phyloP scores from a whole-genome alignment of 1,139 yeast genomes.

The Candida gigantensis region DNA sequence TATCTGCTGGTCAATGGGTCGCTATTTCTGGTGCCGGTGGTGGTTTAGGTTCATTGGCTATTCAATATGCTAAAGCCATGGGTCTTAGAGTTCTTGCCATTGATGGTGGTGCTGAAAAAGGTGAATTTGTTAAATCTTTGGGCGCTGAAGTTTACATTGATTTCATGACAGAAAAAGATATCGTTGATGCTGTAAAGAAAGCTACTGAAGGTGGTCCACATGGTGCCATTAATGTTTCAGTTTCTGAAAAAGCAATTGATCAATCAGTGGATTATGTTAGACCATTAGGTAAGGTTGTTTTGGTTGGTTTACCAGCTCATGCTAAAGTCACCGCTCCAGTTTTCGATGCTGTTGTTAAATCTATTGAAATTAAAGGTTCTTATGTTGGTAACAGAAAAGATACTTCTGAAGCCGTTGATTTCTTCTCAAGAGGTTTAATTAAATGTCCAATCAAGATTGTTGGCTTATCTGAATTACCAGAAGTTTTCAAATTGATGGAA shows the following conservation, averaged over 20 bases:
- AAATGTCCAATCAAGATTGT: slow-evolving; percentile 71
- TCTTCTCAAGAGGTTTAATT: slow-evolving; percentile 68
- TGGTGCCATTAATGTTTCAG: slow-evolving; percentile 73
- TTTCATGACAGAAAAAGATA: slow-evolving; percentile 58
- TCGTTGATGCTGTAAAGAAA: slow-evolving; percentile 54
- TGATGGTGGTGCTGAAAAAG: slow-evolving; percentile 74
- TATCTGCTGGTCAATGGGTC: slow-evolving; percentile 72
- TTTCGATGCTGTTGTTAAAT: slow-evolving; percentile 64
- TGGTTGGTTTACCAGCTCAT: slow-evolving; percentile 75
- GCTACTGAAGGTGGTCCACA: slow-evolving; percentile 80
- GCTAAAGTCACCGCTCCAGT: slow-evolving; percentile 66
- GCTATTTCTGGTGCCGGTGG: slow-evolving; percentile 81
- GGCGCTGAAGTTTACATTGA: slow-evolving; percentile 74
- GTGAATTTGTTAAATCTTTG: slow-evolving; percentile 51
- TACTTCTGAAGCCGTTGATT: slow-evolving; percentile 73
- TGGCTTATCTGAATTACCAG: slow-evolving; percentile 64
- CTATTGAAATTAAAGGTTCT: slow-evolving; percentile 67
- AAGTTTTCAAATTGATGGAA: slow-evolving; percentile 67
- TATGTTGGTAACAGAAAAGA: slow-evolving; percentile 83
- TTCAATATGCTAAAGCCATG: slow-evolving; percentile 76
- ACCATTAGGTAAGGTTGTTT: slow-evolving; percentile 68
- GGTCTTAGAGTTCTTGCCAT: slow-evolving; percentile 73
- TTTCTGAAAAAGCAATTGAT: slow-evolving; percentile 64
- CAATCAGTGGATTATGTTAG: slow-evolving; percentile 67
- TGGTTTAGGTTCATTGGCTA: slow-evolving; percentile 74